These are phyloP conservation scores for Hsuehochloa calcarea DNA, from an alignment of 176 grass and related monocot species.

Conservation along the genomic window DNA sequence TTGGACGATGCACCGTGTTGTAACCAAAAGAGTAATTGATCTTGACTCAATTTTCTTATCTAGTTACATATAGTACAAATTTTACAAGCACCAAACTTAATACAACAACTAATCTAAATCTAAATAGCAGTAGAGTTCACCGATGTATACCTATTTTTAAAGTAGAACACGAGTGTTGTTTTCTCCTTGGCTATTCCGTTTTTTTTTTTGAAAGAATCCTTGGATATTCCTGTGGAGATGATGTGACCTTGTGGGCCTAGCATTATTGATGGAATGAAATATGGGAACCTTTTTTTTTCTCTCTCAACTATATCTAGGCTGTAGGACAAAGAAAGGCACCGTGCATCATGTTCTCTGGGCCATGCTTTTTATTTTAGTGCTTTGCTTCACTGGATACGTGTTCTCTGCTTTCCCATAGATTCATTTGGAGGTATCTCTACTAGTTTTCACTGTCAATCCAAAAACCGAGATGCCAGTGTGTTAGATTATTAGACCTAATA, in stretches of 20 bases:
- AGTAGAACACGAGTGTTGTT: not conserved
- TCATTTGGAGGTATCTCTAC: constrained; percentile 38
- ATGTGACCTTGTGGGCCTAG: not conserved
- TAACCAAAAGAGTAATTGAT: not conserved
- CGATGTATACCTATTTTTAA: not conserved
- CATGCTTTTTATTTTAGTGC: constrained; percentile 30
- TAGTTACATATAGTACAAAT: not conserved
- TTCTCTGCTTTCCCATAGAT: constrained; percentile 41
- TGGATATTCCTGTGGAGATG: not conserved
- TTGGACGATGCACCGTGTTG: not conserved
- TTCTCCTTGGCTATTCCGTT: not conserved
- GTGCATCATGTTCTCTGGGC: constrained; percentile 40
- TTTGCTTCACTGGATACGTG: constrained; percentile 43
- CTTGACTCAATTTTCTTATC: not conserved
- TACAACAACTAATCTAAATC: not conserved
- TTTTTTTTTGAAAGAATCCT: too few relatives aligned
- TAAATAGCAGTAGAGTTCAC: not conserved
- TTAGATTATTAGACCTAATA: constrained; percentile 33
- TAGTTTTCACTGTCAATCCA: not conserved
- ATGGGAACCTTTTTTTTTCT: not conserved
- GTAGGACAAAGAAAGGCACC: constrained; percentile 30
- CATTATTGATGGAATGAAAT: constrained; percentile 5
- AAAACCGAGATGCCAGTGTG: constrained; percentile 28
- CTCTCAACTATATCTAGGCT: not conserved
- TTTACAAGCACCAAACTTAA: not conserved